Evolutionary conservation across 1,139 yeast genomes (phyloP).

Genomic region (Torulaspora pretoriensis): DNA sequence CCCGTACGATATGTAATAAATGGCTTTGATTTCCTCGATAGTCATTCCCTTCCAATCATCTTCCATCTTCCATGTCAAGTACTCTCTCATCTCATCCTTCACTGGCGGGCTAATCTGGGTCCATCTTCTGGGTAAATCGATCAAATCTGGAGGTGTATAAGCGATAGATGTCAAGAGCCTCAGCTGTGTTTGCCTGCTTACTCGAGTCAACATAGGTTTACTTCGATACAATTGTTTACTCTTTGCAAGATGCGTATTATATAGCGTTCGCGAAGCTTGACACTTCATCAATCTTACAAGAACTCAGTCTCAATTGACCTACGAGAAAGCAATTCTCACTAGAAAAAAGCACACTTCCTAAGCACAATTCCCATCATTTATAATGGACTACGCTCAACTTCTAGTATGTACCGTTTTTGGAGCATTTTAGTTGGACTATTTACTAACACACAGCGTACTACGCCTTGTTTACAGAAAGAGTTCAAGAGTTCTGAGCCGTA

Average conservation of each 20-base stretch:
- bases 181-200: not conserved
- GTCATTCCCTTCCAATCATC: conserved; percentile 41
- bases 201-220: conserved; percentile 1
- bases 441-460: conserved; percentile 3
- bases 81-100: conserved; percentile 43
- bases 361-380: not conserved
- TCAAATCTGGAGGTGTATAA: conserved; percentile 30
- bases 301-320: not conserved
- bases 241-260: too few relatives aligned
- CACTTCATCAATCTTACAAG: not conserved
- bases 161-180: conserved; percentile 3
- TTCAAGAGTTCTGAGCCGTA: conserved; percentile 18
- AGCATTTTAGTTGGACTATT: not conserved
- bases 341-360: not conserved
- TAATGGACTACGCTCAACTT: conserved; percentile 20
- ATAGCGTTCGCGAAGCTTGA: conserved; percentile 1
- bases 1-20: conserved; percentile 33
- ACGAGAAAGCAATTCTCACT: not conserved
- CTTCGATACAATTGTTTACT: too few relatives aligned
- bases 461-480: conserved; percentile 19
- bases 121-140: conserved; percentile 36
- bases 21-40: conserved; percentile 38
- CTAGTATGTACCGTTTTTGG: conserved; percentile 14
- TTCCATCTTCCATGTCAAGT: conserved; percentile 43
- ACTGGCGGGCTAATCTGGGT: conserved; percentile 37